A percentile compares a stretch with the other conserved stretches of the same genome.
phyloP scores from a whole-genome alignment of 1,284 basidiomycete species.

The Ustilago tritici region DNA sequence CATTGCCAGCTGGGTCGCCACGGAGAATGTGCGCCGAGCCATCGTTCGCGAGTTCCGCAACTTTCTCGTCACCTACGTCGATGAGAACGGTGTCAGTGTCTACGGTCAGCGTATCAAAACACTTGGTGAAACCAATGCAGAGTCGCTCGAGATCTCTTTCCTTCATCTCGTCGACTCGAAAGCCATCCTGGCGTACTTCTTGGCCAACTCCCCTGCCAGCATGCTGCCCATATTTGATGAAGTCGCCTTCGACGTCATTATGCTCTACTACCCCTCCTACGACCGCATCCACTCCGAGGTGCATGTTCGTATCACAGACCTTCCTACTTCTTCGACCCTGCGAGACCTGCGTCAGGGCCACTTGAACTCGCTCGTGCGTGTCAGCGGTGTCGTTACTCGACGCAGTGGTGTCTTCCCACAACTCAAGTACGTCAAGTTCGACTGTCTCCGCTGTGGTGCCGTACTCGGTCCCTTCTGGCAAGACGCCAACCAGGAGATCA shows the following conservation, averaged over 20 bases:
- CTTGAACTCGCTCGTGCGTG: conserved; percentile 93
- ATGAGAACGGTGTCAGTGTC: conserved; percentile 89
- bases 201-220: conserved; percentile 90
- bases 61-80: conserved; percentile 95
- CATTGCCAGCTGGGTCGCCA: conserved; percentile 95
- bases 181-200: conserved; percentile 94
- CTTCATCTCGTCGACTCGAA: conserved; percentile 89
- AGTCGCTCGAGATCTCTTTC: conserved; percentile 96
- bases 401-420: conserved; percentile 97
- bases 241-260: conserved; percentile 91
- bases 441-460: conserved; percentile 84
- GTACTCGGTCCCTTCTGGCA: conserved; percentile 97
- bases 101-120: conserved; percentile 94
- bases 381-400: conserved; percentile 96
- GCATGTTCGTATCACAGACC: conserved; percentile 94
- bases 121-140: conserved; percentile 95
- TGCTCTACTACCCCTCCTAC: conserved; percentile 95
- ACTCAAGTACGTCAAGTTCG: conserved; percentile 98
- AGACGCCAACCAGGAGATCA: conserved; percentile 93
- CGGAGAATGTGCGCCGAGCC: conserved; percentile 87
- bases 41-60: conserved; percentile 93
- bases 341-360: conserved; percentile 92
- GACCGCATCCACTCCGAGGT: conserved; percentile 97
- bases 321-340: conserved; percentile 88
- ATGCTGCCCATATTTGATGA: conserved; percentile 96